These are phyloP conservation scores for Amanita pseudoporphyria DNA, from an alignment of 768 basidiomycete species.

Conservation along the genomic window DNA sequence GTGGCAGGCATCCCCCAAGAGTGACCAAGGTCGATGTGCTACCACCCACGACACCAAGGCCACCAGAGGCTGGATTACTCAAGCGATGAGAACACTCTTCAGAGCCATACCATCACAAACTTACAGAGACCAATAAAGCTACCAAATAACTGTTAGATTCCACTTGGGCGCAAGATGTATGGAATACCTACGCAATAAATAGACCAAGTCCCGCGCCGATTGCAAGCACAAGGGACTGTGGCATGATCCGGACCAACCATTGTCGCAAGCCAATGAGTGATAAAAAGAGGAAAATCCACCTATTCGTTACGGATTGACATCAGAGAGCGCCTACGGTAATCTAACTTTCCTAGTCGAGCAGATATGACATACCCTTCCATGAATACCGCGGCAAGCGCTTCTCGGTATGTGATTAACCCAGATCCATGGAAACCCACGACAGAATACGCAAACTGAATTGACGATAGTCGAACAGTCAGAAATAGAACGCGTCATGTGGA, in stretches of 20 bases:
- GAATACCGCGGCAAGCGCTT: constrained; percentile 81
- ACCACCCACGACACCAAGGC: constrained; percentile 71
- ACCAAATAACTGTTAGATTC: constrained; percentile 10
- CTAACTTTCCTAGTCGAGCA: neutral
- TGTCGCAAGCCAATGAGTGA: constrained; percentile 80
- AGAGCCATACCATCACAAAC: constrained; percentile 9
- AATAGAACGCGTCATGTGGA: neutral
- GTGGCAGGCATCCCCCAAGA: constrained; percentile 60
- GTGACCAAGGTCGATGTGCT: constrained; percentile 60
- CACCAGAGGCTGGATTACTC: constrained; percentile 42
- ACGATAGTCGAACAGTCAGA: neutral
- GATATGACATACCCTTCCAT: constrained; percentile 59
- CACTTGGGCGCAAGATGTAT: neutral
- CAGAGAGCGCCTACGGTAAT: neutral
- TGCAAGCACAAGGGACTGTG: constrained; percentile 75
- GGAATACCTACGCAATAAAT: constrained; percentile 62
- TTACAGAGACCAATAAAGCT: constrained; percentile 71
- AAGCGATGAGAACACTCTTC: neutral
- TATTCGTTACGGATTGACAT: constrained; percentile 15
- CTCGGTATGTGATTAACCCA: constrained; percentile 61
- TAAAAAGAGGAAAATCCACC: constrained; percentile 75
- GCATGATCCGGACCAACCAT: constrained; percentile 86
- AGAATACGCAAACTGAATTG: constrained; percentile 69
- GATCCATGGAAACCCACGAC: constrained; percentile 80
- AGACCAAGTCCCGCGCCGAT: constrained; percentile 84